phyloP scores from a whole-genome alignment of 208 protist species.

The Porcisia hertigi region DNA sequence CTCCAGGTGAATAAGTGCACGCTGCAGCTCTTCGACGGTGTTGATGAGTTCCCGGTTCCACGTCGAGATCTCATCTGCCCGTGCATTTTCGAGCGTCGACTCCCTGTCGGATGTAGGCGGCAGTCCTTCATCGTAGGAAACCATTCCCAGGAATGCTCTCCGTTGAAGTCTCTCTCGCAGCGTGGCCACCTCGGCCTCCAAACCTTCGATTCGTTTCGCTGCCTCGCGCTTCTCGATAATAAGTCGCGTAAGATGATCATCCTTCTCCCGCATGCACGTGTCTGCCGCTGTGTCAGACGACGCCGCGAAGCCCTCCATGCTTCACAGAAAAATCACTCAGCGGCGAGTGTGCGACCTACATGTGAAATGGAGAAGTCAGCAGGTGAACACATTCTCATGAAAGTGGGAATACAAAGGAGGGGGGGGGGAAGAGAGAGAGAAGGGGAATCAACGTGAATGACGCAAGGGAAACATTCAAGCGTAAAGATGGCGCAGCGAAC shows the following conservation, averaged over 20 bases:
- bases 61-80: slow-evolving; percentile 38
- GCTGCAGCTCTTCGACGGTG: slow-evolving; percentile 60
- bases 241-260: slow-evolving; percentile 40
- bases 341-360: background rate
- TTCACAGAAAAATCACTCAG: slow-evolving; percentile 1
- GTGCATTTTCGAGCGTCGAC: slow-evolving; percentile 18
- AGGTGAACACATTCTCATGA: background rate
- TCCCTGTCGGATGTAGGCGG: slow-evolving; percentile 2
- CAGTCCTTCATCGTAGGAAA: background rate
- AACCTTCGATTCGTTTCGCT: slow-evolving; percentile 37
- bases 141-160: slow-evolving; percentile 1
- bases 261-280: slow-evolving; percentile 18
- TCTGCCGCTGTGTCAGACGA: slow-evolving; percentile 3
- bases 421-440: background rate
- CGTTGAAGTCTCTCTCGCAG: slow-evolving; percentile 29
- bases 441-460: background rate
- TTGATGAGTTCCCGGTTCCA: slow-evolving; percentile 74
- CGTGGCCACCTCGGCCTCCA: slow-evolving; percentile 37
- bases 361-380: background rate
- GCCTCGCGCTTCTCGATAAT: slow-evolving; percentile 42
- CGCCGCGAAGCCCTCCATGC: slow-evolving; percentile 8
- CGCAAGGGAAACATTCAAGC: background rate
- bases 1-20: slow-evolving; percentile 52
- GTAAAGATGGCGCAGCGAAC: background rate
- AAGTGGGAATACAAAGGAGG: background rate